Base-by-base conservation (phyloP, 306 rosid genomes). In the Sechiopsis laciniata region DNA sequence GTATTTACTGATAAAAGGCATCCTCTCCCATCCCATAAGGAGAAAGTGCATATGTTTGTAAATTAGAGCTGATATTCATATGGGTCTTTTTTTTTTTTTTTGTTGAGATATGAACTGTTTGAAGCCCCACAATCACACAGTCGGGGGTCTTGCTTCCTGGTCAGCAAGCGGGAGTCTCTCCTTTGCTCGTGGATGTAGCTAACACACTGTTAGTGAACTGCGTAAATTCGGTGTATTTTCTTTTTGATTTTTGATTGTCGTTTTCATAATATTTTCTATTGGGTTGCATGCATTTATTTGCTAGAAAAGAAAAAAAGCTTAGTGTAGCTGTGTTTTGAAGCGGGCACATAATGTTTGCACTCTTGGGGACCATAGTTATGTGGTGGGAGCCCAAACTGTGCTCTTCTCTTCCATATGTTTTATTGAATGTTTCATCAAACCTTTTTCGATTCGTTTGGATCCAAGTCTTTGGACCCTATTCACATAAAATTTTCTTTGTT, bases 401-500 rank as follows among this genome's bases (percentile, higher is more conserved):
- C 68, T 20, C 10, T 72, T 51, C 70, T 19, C 71, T 32, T 75
- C 71, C 77, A 72, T 72, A 72, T 76, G 80, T 72, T 48, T 48
- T 80, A 71, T 52, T 80, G 74, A 74, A 72, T 51, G 56, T 62
- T 32, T 64, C 69, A 69, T 45, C 32, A 67, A 51, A 58, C 68
- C 71, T 45, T 74, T 61, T 76, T 67, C 52, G 40, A 66, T 81
- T 73, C 63, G 67, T 77, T 69, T 78, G 52, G 75, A 80, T 72
- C 75, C 77, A 32, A 57, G 53, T 63, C 54, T 80, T 74, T 74
- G 84, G 84, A 61, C 78, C 81, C 71, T 66, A 24, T 66, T 76
- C 64, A 76, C 59, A 59, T 53, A 7, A 21, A 46, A 45, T 22
- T 1, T 37, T 37, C 32, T 75, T 56, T 69, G 58, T 69, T 48